Evolutionary conservation across 1,139 yeast species (phyloP).

Genomic region (Suhomyces yuchorum): DNA sequence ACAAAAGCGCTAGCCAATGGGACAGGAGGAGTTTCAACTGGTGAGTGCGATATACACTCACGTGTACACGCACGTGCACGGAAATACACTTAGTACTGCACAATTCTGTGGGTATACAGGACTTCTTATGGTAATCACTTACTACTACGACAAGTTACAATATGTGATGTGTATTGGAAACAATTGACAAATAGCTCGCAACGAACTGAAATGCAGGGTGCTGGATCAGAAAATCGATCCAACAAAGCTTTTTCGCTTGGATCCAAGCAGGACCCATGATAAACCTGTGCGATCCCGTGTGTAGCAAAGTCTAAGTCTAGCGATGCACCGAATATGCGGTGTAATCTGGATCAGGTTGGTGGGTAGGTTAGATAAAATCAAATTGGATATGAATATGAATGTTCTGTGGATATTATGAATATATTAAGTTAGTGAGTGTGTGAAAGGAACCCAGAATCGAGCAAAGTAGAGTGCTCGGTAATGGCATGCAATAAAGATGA

Average conservation of each 20-base stretch:
- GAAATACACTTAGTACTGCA: too few relatives aligned
- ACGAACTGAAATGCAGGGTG: background rate
- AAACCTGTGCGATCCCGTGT: background rate
- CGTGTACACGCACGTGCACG: background rate
- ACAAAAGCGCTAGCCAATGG: slow-evolving; percentile 14
- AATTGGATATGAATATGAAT: background rate
- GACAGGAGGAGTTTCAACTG: background rate
- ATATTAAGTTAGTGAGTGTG: background rate
- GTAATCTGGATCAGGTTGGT: too few relatives aligned
- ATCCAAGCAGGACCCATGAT: background rate
- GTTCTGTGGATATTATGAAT: background rate
- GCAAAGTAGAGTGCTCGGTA: background rate
- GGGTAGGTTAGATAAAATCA: too few relatives aligned
- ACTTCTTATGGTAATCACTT: too few relatives aligned
- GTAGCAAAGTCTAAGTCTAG: background rate
- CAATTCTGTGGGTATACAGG: too few relatives aligned
- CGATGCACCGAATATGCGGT: too few relatives aligned
- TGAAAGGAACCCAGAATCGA: background rate
- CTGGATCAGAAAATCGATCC: background rate
- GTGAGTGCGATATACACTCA: background rate
- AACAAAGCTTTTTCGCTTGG: background rate
- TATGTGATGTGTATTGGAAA: background rate
- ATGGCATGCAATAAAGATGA: background rate
- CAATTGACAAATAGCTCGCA: background rate
- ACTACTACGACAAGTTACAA: too few relatives aligned